These are phyloP conservation scores for Pythium folliculosum DNA, from an alignment of 352 stramenopile genomes.

Conservation along the genomic window DNA sequence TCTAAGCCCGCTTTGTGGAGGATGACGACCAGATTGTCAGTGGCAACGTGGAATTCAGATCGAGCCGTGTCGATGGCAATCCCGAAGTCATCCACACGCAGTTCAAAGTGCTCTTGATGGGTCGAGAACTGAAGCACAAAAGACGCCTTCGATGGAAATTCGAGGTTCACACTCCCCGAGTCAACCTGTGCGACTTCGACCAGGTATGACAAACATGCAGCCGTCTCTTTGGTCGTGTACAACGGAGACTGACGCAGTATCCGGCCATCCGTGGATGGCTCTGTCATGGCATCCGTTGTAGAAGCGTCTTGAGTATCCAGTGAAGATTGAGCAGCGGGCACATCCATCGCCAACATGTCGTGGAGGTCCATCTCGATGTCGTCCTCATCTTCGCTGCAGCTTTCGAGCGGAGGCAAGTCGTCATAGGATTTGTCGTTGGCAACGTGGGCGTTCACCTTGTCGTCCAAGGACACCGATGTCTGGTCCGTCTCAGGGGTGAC, in stretches of 20 bases:
- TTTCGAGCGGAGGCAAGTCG: slow-evolving; percentile 61
- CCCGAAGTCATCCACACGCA: slow-evolving; percentile 35
- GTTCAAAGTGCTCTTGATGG: slow-evolving; percentile 29
- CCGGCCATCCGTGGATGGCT: not conserved
- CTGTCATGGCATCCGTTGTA: not conserved
- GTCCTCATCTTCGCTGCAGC: slow-evolving; percentile 51
- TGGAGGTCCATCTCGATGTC: slow-evolving; percentile 19
- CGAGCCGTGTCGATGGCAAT: slow-evolving; percentile 33
- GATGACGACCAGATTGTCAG: slow-evolving; percentile 74
- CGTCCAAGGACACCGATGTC: slow-evolving; percentile 3
- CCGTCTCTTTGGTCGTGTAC: slow-evolving; percentile 49
- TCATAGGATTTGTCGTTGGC: slow-evolving; percentile 26
- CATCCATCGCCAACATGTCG: slow-evolving; percentile 6
- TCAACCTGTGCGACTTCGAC: slow-evolving; percentile 44
- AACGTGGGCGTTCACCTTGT: slow-evolving; percentile 12
- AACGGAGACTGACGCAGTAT: slow-evolving; percentile 22
- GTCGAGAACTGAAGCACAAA: slow-evolving; percentile 41
- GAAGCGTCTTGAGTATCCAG: not conserved
- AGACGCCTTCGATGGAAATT: slow-evolving; percentile 35
- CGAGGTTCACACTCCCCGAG: slow-evolving; percentile 40
- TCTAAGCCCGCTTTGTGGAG: slow-evolving; percentile 35
- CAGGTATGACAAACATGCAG: slow-evolving; percentile 52
- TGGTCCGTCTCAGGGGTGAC: no score
- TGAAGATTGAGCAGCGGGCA: not conserved
- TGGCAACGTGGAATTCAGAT: slow-evolving; percentile 57